Percentiles rank a stretch among this genome's conserved stretches.
Evolutionary conservation across 495 filamentous ascomycete species (phyloP).

Genomic region (Xylona heveae): DNA sequence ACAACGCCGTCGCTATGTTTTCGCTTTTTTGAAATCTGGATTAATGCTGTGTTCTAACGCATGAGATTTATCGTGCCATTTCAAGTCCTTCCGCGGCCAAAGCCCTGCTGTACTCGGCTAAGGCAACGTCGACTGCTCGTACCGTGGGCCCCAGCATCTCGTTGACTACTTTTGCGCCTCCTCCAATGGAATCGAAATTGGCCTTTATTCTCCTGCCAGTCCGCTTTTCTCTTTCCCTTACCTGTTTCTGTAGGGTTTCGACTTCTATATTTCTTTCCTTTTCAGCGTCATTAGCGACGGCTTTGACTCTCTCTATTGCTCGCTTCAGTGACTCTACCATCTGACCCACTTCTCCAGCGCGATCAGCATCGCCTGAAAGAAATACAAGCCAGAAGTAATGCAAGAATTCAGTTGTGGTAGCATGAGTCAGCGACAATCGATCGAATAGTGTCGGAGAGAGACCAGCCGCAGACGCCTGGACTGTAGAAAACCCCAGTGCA

Average conservation of each 20-base stretch:
- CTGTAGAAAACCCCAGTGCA: constrained; percentile 8
- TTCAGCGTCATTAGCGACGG: constrained; percentile 65
- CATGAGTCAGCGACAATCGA: constrained; percentile 62
- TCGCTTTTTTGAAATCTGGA: too few species aligned
- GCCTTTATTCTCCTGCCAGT: constrained; percentile 49
- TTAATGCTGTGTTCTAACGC: too few species aligned
- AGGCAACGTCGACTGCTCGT: constrained; percentile 40
- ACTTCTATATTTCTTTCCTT: constrained; percentile 37
- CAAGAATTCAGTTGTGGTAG: constrained; percentile 85
- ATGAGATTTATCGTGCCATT: too few species aligned
- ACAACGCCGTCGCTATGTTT: too few species aligned
- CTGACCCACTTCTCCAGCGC: constrained; percentile 52
- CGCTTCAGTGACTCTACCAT: constrained; percentile 57
- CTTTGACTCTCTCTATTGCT: constrained; percentile 57
- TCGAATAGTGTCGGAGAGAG: constrained; percentile 46
- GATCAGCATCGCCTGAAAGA: constrained; percentile 57
- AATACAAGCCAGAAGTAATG: constrained; percentile 88
- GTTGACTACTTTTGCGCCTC: constrained; percentile 55
- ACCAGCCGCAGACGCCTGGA: constrained; percentile 30
- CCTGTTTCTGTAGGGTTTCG: constrained; percentile 39
- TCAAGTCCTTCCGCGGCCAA: constrained; percentile 27
- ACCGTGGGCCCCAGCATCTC: constrained; percentile 52
- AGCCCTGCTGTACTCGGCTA: constrained; percentile 38
- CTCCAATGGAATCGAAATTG: constrained; percentile 40
- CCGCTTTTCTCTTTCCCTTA: constrained; percentile 38